Evolutionary conservation across 257 asterid genomes (phyloP).

Genomic region (Osmanthus fragrans): DNA sequence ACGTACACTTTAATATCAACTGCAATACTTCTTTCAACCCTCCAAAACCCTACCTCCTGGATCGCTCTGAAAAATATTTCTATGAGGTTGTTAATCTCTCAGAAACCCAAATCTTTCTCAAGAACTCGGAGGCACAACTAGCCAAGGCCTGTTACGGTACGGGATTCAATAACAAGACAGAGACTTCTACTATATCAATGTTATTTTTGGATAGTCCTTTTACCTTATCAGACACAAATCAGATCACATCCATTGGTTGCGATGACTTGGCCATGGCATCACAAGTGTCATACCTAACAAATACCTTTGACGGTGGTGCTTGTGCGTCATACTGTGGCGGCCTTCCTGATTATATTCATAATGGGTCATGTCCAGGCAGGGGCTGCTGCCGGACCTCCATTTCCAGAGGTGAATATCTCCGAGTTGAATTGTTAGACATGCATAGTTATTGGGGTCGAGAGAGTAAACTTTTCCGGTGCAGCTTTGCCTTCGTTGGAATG

Average conservation of each 20-base stretch:
- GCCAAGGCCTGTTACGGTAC: background rate
- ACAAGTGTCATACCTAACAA: background rate
- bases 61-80: background rate
- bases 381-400: background rate
- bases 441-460: background rate
- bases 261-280: conserved; percentile 19
- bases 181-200: background rate
- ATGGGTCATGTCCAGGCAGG: background rate
- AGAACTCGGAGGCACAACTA: conserved; percentile 5
- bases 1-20: background rate
- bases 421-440: background rate
- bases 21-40: background rate
- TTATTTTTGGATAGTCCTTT: background rate
- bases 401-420: background rate
- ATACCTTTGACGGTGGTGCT: background rate
- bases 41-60: conserved; percentile 11
- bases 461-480: background rate
- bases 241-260: conserved; percentile 31
- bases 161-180: no score
- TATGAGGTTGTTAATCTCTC: background rate
- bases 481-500: background rate
- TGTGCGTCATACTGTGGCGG: conserved; percentile 14
- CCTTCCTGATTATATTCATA: background rate
- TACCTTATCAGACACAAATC: conserved; percentile 20
- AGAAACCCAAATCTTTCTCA: background rate